Percentiles rank a stretch among this genome's conserved stretches.
Conservation (phyloP, 805 yeast genomes). For the Candida schatavii region DNA sequence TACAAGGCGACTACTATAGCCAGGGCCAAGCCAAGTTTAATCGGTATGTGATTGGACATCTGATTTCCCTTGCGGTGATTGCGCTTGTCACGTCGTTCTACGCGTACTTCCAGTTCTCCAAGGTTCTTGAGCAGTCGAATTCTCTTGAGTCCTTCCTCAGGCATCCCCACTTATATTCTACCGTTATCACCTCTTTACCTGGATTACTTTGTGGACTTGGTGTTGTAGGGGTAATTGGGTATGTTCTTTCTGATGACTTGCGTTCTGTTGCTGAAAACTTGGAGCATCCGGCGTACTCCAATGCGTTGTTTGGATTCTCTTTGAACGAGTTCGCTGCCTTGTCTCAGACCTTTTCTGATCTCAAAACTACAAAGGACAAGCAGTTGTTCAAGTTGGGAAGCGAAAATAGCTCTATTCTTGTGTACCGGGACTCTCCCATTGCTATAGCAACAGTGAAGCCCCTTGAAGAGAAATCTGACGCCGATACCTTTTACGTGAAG, state of each 20-base stretch:
- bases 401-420: conserved; percentile 51
- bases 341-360: conserved; percentile 17
- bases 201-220: conserved; percentile 36
- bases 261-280: conserved; percentile 32
- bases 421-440: conserved; percentile 70
- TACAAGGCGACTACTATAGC: conserved; percentile 60
- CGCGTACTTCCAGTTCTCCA: conserved; percentile 23
- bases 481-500: conserved; percentile 44
- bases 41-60: conserved; percentile 45
- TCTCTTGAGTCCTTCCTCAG: conserved; percentile 25
- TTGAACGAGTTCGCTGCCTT: conserved; percentile 45
- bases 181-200: conserved; percentile 30
- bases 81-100: conserved; percentile 16
- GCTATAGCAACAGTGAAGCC: conserved; percentile 54
- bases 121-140: conserved; percentile 30
- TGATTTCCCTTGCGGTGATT: conserved; percentile 30
- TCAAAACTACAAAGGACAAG: conserved; percentile 14
- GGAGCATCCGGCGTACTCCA: conserved; percentile 19
- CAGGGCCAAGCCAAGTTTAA: conserved; percentile 47
- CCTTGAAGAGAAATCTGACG: conserved; percentile 34
- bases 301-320: conserved; percentile 49
- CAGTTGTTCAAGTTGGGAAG: conserved; percentile 20
- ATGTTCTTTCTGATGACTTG: conserved; percentile 47
- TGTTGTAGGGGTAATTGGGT: conserved; percentile 38
- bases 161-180: conserved; percentile 23